These are phyloP conservation scores for Mycena galericulata DNA, from an alignment of 768 basidiomycete species.

Conservation along the genomic window DNA sequence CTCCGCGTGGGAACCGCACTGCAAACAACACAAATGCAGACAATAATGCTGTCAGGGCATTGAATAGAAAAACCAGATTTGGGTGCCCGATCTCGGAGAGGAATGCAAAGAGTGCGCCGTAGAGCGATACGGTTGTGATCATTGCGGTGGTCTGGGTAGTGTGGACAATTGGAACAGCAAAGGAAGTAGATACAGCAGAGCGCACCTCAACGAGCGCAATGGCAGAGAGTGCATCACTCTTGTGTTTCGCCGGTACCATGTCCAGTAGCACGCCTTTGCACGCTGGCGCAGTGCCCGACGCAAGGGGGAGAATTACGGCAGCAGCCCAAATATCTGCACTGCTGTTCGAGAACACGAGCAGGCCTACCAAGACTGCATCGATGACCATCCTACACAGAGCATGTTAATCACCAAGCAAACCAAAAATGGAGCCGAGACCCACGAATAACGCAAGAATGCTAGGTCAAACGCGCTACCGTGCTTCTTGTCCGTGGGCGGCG, in stretches of 20 bases:
- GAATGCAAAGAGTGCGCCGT: slow-evolving; percentile 27
- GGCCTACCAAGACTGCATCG: too few species aligned
- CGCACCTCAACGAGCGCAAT: too few species aligned
- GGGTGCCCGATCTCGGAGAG: slow-evolving; percentile 20
- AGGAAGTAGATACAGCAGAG: neutral
- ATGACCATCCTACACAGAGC: slow-evolving; percentile 17
- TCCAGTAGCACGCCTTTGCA: too few species aligned
- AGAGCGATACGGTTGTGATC: slow-evolving; percentile 29
- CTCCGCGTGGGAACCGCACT: slow-evolving; percentile 20
- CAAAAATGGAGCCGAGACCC: neutral
- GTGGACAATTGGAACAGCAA: neutral
- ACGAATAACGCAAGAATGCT: slow-evolving; percentile 24
- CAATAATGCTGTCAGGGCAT: slow-evolving; percentile 23
- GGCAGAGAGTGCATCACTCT: too few species aligned
- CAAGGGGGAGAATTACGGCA: too few species aligned
- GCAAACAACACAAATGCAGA: slow-evolving; percentile 21
- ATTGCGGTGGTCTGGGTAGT: slow-evolving; percentile 17
- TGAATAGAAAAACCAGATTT: slow-evolving; percentile 31
- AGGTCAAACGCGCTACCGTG: slow-evolving; percentile 21
- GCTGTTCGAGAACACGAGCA: too few species aligned
- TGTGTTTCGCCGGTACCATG: too few species aligned
- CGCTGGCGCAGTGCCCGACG: too few species aligned
- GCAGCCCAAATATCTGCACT: too few species aligned
- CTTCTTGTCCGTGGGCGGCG: neutral
- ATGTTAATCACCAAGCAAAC: neutral